phyloP scores from a whole-genome alignment of 2,329 filamentous ascomycete species.

The Sordariomycetes sp. region DNA sequence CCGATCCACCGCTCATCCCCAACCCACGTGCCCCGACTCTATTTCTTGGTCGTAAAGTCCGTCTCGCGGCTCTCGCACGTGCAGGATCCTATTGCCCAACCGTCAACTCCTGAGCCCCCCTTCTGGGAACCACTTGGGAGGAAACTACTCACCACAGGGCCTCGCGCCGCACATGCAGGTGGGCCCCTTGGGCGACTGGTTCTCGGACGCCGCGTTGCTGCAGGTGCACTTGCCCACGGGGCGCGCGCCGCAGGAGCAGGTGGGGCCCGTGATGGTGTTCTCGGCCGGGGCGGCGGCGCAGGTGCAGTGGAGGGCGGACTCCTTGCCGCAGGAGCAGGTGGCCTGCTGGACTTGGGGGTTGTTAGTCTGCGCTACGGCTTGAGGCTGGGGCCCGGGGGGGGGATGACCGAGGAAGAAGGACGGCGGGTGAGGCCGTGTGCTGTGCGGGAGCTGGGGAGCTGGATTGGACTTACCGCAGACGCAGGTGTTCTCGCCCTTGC shows the following conservation, averaged over 20 bases:
- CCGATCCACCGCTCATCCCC: background rate
- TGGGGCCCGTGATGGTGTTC: constrained; percentile 58
- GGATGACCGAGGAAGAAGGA: background rate
- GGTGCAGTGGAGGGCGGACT: constrained; percentile 73
- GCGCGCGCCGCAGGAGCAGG: constrained; percentile 75
- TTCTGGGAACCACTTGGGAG: background rate
- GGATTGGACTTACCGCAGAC: constrained; percentile 3
- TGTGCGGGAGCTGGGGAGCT: background rate
- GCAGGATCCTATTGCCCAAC: constrained; percentile 44
- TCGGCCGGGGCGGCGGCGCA: constrained; percentile 67
- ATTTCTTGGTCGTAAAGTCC: constrained; percentile 69
- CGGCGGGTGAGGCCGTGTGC: no score
- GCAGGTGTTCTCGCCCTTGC: constrained; percentile 5
- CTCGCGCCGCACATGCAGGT: constrained; percentile 70
- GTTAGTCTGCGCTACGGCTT: background rate
- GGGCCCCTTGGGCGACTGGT: constrained; percentile 41
- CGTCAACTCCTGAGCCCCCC: constrained; percentile 4
- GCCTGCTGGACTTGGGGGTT: constrained; percentile 40
- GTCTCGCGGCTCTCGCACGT: constrained; percentile 80
- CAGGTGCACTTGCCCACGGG: constrained; percentile 74
- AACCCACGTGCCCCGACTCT: constrained; percentile 8
- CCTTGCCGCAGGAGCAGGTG: constrained; percentile 80
- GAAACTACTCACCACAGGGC: constrained; percentile 43
- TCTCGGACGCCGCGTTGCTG: constrained; percentile 58
- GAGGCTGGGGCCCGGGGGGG: background rate